These are phyloP conservation scores for Apiotrichum sp. DNA, from an alignment of 1,284 basidiomycete genomes.

Conservation along the genomic window DNA sequence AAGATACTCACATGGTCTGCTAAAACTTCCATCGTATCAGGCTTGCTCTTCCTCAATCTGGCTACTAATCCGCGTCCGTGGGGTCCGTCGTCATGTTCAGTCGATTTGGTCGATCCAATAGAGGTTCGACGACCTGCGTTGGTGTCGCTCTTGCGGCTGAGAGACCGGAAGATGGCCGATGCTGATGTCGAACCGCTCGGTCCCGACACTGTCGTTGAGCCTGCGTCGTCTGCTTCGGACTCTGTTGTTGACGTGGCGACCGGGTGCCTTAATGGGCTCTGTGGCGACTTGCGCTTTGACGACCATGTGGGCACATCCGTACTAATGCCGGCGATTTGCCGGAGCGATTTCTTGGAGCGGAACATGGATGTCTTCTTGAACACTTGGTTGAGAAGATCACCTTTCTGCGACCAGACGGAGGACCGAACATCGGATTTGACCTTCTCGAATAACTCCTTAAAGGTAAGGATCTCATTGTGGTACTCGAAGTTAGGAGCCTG, in stretches of 20 bases:
- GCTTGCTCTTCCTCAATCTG: background rate
- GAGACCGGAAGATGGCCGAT: background rate
- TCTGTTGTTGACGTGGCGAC: background rate
- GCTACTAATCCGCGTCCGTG: background rate
- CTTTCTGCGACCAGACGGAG: slow-evolving; percentile 45
- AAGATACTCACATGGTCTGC: background rate
- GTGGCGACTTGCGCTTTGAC: background rate
- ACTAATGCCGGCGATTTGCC: slow-evolving; percentile 21
- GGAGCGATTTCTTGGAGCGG: slow-evolving; percentile 32
- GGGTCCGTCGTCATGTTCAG: background rate
- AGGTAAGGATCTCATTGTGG: slow-evolving; percentile 79
- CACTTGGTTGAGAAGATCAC: slow-evolving; percentile 43
- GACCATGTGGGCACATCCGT: slow-evolving; percentile 2
- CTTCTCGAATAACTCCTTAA: slow-evolving; percentile 72
- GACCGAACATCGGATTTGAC: slow-evolving; percentile 58
- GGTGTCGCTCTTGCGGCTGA: background rate
- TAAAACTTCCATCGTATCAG: background rate
- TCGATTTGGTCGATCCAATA: background rate
- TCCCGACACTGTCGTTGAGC: no score
- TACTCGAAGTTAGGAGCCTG: slow-evolving; percentile 60
- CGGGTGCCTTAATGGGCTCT: slow-evolving; percentile 3
- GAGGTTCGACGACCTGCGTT: background rate
- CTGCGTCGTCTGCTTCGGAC: slow-evolving; percentile 10
- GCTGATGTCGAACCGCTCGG: background rate
- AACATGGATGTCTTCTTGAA: slow-evolving; percentile 41